Percentiles rank a stretch among this genome's conserved stretches.
Conservation (phyloP, 768 basidiomycete species). For the Auricularia sp. region DNA sequence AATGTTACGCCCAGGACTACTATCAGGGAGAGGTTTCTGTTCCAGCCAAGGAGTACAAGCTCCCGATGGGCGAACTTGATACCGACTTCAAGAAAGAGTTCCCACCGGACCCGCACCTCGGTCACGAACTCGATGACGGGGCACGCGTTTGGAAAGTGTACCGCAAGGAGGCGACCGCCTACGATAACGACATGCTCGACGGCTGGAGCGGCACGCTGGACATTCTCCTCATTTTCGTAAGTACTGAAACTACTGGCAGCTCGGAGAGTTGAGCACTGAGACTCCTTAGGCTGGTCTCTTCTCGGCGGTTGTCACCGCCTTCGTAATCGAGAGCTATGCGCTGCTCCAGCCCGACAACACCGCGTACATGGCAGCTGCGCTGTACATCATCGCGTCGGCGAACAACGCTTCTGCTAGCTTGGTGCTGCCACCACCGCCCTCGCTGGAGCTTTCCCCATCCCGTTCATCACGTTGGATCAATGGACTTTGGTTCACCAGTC, state of each 20-base stretch:
- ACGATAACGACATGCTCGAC: conserved; percentile 2
- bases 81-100: conserved; percentile 2
- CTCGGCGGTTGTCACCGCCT: not conserved
- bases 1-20: too few species aligned
- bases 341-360: not conserved
- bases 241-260: not conserved
- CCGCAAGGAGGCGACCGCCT: conserved; percentile 4
- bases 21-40: too few species aligned
- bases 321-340: not conserved
- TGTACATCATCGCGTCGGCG: not conserved
- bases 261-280: not conserved
- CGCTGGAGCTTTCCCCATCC: not conserved
- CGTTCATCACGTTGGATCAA: not conserved
- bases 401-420: not conserved
- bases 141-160: conserved; percentile 8
- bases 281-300: not conserved
- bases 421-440: not conserved
- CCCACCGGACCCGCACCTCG: conserved; percentile 2
- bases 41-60: too few species aligned
- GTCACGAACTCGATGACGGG: conserved; percentile 1
- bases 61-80: too few species aligned
- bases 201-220: conserved; percentile 2
- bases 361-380: not conserved
- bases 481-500: not conserved
- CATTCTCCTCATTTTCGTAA: conserved; percentile 6